Evolutionary conservation across 2,329 filamentous ascomycete species (phyloP), one percentile per base, ranked within the genome.

Genomic region (Alternaria sp.): DNA sequence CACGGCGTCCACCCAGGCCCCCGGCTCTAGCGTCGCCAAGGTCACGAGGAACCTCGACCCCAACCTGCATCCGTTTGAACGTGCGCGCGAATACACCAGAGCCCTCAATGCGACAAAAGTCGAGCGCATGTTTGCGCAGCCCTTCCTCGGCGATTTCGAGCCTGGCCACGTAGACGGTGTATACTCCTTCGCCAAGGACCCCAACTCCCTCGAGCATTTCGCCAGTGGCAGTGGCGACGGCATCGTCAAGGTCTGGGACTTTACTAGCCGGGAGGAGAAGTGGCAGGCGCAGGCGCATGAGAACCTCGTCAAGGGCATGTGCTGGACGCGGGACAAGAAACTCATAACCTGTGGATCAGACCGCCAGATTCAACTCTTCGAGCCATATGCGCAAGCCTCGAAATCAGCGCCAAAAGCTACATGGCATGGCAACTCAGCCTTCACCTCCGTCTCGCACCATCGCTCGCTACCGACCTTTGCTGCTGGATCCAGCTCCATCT

Each of bases 171-270:
- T 97, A 59, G 96, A 99, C 75, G 96, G 96, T 54, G 83, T 85
- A 15, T 85, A 85, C 71, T 80, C 75, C 11, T 80, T 85, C 45
- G 82, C 83, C 12, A 84, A 84, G 61, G 83, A 85, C 64, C 83
- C 83, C 3, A 79, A 81, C 40, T 80, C 81, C 3, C 75, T 85
- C 26, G 81, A 84, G 56, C 79, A 80, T 53, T 82, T 85, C 49
- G 77, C 77, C 15, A 74, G 70, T 50, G 77, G 77, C 30, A 78
- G 75, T 55, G 77, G 94, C 67, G 96, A 99, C 80, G 95, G 96
- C 68, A 89, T 97, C 10, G 88, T 99, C 61, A 99, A 99, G 81
- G 91, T 96, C 32, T 97, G 93, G 93, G 91, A 96, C 80, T 83
- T 96, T 70, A 87, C 89, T 9, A 90, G 85, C 65, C 84, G 88